A percentile compares a stretch with the other conserved stretches of the same genome.
Conservation (phyloP, 2,329 filamentous ascomycete species). For the Nigrospora osmanthi region DNA sequence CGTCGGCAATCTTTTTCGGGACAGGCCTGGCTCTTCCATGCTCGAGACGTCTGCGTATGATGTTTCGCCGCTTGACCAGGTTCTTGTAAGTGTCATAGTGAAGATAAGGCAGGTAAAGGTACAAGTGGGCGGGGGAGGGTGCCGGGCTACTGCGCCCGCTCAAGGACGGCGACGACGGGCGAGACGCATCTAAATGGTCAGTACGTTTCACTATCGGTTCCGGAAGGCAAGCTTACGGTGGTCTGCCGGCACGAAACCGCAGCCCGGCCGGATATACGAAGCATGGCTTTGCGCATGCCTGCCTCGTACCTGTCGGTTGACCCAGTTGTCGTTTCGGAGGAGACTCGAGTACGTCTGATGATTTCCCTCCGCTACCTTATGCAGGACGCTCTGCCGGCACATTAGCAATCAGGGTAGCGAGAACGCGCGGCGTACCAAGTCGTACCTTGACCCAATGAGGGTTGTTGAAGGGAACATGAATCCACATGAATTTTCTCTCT, state of each 20-base stretch:
- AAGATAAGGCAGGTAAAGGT: slow-evolving; percentile 50
- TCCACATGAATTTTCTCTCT: slow-evolving; percentile 46
- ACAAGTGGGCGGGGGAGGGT: slow-evolving; percentile 28
- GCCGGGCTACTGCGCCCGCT: slow-evolving; percentile 19
- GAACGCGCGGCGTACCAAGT: slow-evolving; percentile 5
- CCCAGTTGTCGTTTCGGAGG: slow-evolving; percentile 40
- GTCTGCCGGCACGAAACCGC: slow-evolving; percentile 34
- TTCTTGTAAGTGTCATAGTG: slow-evolving; percentile 58
- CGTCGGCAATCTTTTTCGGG: slow-evolving; percentile 42
- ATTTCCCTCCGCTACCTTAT: slow-evolving; percentile 36
- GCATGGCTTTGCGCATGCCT: slow-evolving; percentile 41
- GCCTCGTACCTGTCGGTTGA: slow-evolving; percentile 37
- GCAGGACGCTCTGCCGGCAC: slow-evolving; percentile 19
- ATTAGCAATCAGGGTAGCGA: slow-evolving; percentile 15
- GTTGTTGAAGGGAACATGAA: slow-evolving; percentile 50
- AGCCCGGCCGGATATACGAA: slow-evolving; percentile 39
- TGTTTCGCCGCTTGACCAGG: slow-evolving; percentile 45
- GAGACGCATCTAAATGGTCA: slow-evolving; percentile 24
- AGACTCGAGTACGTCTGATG: slow-evolving; percentile 30
- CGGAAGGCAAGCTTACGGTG: slow-evolving; percentile 11
- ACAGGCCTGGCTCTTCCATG: slow-evolving; percentile 50
- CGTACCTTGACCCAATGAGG: slow-evolving; percentile 49
- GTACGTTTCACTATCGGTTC: background rate
- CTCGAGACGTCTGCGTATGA: slow-evolving; percentile 42
- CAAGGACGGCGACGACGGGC: slow-evolving; percentile 16